A percentile compares a stretch with the other conserved stretches of the same genome.
Evolutionary conservation across 805 yeast genomes (phyloP).

Genomic region (Myxozyma udenii): DNA sequence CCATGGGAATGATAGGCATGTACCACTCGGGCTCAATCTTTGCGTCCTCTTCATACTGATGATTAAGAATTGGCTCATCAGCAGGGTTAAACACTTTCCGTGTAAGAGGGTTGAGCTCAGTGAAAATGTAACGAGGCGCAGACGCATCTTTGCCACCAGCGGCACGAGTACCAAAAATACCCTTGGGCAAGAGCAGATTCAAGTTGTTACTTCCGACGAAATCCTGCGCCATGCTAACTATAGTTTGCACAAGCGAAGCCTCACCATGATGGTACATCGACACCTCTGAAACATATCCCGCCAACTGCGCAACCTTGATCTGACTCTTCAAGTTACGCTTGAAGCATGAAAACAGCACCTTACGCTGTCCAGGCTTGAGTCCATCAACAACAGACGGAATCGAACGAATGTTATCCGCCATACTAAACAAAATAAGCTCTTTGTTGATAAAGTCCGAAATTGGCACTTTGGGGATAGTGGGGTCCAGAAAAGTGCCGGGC

Average conservation of each 20-base stretch:
- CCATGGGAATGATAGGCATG: conserved; percentile 88
- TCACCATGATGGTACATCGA: conserved; percentile 98
- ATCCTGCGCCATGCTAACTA: conserved; percentile 91
- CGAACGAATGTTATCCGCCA: conserved; percentile 95
- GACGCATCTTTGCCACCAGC: conserved; percentile 98
- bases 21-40: conserved; percentile 96
- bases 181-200: conserved; percentile 81
- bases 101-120: conserved; percentile 75
- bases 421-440: conserved; percentile 87
- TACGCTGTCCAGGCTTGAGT: conserved; percentile 94
- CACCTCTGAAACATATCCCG: conserved; percentile 82
- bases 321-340: conserved; percentile 73
- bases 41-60: conserved; percentile 87
- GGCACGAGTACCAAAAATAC: conserved; percentile 94
- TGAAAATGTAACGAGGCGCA: conserved; percentile 95
- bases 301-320: conserved; percentile 85
- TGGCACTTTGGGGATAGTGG: conserved; percentile 70
- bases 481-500: conserved; percentile 91
- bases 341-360: conserved; percentile 83
- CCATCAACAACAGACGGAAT: conserved; percentile 95
- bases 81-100: conserved; percentile 69
- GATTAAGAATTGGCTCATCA: conserved; percentile 74
- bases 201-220: conserved; percentile 90
- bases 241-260: conserved; percentile 78
- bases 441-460: conserved; percentile 92